Base-by-base conservation (phyloP, 495 filamentous ascomycete species). In the Lepidopterella palustris region DNA sequence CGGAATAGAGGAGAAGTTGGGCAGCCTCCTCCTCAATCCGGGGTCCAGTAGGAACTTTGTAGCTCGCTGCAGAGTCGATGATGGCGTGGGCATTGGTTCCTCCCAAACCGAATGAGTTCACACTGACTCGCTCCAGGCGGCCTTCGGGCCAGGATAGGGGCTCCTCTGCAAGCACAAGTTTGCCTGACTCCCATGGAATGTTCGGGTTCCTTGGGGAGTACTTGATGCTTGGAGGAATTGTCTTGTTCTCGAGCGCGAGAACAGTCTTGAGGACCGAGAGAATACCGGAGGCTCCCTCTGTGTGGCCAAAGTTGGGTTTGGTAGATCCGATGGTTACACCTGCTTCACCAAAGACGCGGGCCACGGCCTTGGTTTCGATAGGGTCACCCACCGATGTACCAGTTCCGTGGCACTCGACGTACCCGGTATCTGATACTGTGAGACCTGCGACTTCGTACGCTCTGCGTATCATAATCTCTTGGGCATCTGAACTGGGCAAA, bases 331-430 rank as follows among this genome's bases (percentile, higher is more conserved):
- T 61, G 51, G 13, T 9, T 20, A 45, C 20, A 1, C 45, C 74
- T 58, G 59, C 1, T 49, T 51, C 25, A 62, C 69, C 68, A 62
- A 82, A 78, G 1, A 78, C 73, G 5, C 69, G 68, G 5, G 68
- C 74, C 25, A 83, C 72, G 0, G 78, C 80, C 0, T 58, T 58
- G 15, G 72, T 66, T 64, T 82, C 77, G n/a, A 75, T 62, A 0
- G 72, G 69, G 55, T 79, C 75, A 1, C 77, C 76, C 4, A 63
- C 57, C 0, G 59, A 10, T 6, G 62, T 65, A 24, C 74, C 76
- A 0, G 76, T 78, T 1, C 75, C 75, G 55, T 78, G 74, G 47
- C 68, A 73, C 40, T 77, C 73, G 13, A 70, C 58, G 55, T 65
- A 68, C 2, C 53, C 61, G 0, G 73, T 76, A 27, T 51, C 25